Percentiles rank a stretch among this genome's conserved stretches.
Evolutionary conservation across 306 rosid genomes (phyloP).

Genomic region (Spatholobus suberectus): DNA sequence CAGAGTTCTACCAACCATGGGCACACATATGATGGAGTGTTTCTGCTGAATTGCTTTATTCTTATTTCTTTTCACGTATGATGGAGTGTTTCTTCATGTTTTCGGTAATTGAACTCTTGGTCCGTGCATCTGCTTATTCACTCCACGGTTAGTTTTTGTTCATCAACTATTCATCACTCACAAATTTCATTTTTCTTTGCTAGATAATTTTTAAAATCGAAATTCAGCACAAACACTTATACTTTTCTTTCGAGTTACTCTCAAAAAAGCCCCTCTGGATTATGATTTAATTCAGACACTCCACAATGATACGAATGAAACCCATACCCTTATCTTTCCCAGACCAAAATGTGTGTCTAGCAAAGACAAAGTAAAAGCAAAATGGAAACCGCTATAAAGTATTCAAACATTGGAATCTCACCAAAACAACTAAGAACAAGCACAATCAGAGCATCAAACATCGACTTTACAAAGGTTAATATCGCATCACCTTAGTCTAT

Average conservation of each 20-base stretch:
- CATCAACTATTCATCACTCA: neutral
- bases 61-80: no score
- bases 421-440: neutral
- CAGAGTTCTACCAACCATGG: no score
- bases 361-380: slow-evolving; percentile 1
- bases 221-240: neutral
- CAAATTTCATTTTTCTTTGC: neutral
- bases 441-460: slow-evolving; percentile 31
- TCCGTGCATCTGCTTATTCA: neutral
- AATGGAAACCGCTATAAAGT: neutral
- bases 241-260: neutral
- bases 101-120: no score
- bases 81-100: no score
- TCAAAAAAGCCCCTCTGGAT: neutral
- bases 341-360: neutral
- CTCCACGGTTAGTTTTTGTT: neutral
- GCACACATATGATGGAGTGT: no score
- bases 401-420: slow-evolving; percentile 5
- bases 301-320: neutral
- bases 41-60: no score
- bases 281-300: neutral
- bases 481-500: slow-evolving; percentile 8
- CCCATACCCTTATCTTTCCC: neutral
- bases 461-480: slow-evolving; percentile 15
- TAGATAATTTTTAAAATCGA: neutral